Evolutionary conservation across 2,329 filamentous ascomycete species (phyloP), one percentile per base, ranked within the genome.

Genomic region (Hypomyces perniciosus): DNA sequence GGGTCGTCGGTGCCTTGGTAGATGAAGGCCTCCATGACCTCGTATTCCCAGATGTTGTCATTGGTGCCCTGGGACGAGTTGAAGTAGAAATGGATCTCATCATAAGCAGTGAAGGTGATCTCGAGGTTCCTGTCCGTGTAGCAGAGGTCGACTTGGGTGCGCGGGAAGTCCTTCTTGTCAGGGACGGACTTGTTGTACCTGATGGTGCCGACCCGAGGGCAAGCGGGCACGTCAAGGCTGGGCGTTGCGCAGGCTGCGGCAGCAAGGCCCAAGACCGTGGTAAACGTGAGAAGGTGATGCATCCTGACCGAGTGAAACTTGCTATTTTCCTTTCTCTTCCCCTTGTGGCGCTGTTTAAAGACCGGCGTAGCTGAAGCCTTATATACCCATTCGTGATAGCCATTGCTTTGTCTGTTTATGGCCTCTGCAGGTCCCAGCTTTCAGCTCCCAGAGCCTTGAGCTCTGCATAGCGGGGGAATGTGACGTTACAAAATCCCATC

Each of bases 21-120:
- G 54, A 78, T 68, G 57, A 78, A 78, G 8, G 69, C 68, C 57
- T 77, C 75, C 70, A 78, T 74, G 34, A 77, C 74, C 55, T 77
- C 72, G 58, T 77, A 77, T 48, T 68, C 57, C 65, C 69, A 78
- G 45, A 78, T 72, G 41, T 70, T 65, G 44, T 70, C 73, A 54
- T 78, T 77, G 40, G 67, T 76, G 48, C 60, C 65, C 42, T 72
- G 67, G 28, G 56, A 64, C 13, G 61, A 57, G 58, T 75, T 69
- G 62, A 68, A 77, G 65, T 68, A 76, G 57, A 72, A 78, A 59
- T 69, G 68, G 38, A 64, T 69, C 63, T 78, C 75, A 39, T 74
- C 64, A 46, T 66, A 59, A 4, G 75, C 75, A 2, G 65, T 74
- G 54, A 78, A 76, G 4, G 62, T 67, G 46, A 77, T 58, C 29